These are phyloP conservation scores for Asterophora parasitica DNA, from an alignment of 768 basidiomycete species.

Conservation along the genomic window DNA sequence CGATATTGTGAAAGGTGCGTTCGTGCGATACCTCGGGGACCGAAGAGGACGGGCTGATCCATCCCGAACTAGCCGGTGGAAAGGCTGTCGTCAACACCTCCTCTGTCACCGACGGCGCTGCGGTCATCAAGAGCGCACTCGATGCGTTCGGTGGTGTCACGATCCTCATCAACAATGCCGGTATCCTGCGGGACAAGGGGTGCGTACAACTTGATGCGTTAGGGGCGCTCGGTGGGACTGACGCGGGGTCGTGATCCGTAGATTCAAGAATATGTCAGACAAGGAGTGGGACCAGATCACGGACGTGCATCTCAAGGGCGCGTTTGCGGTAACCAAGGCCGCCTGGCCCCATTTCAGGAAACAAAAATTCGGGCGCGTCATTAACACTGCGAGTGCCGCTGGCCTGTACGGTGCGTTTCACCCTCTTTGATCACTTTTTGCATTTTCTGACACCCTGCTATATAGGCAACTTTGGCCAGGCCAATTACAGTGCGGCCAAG, in stretches of 20 bases:
- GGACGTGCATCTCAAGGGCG: conserved; percentile 90
- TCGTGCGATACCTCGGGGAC: neutral
- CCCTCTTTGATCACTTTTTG: neutral
- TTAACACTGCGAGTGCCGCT: conserved; percentile 94
- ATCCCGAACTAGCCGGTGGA: conserved; percentile 64
- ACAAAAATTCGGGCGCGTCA: conserved; percentile 89
- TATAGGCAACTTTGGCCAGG: conserved; percentile 90
- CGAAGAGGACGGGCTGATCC: conserved; percentile 2
- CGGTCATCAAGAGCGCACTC: conserved; percentile 82
- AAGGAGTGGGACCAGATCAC: conserved; percentile 88
- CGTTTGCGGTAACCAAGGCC: conserved; percentile 89
- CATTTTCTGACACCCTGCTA: neutral
- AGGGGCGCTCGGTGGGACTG: neutral
- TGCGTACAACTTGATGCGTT: conserved; percentile 22
- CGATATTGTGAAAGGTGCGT: conserved; percentile 75
- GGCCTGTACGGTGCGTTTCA: conserved; percentile 74
- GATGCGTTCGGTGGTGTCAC: conserved; percentile 80
- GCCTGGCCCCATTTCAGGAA: conserved; percentile 95
- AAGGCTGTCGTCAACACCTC: conserved; percentile 85
- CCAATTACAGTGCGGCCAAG: conserved; percentile 97
- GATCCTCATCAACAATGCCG: conserved; percentile 96
- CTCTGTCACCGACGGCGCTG: conserved; percentile 79
- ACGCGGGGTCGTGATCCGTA: conserved; percentile 26
- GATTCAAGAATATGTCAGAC: conserved; percentile 97
- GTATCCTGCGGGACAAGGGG: conserved; percentile 82